Percentiles rank a stretch among this genome's conserved stretches.
Conservation (phyloP, 164 flowering plant species). For the Aristolochia californica region DNA sequence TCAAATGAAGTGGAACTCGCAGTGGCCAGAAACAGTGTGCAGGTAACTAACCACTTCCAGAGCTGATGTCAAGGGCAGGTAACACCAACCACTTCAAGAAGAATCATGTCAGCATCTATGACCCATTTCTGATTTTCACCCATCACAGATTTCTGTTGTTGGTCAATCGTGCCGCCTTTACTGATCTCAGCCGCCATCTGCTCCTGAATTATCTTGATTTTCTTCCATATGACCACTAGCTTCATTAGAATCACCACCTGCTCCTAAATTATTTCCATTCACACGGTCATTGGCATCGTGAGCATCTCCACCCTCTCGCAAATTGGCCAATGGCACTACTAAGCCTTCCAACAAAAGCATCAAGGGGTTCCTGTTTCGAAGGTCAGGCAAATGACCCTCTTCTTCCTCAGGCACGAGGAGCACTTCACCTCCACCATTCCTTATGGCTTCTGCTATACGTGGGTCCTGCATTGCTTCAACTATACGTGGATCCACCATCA, state of each 20-base stretch:
- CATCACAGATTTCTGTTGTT: no score
- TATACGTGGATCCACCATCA: slow-evolving; percentile 54
- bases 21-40: no score
- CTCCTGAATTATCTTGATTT: slow-evolving; percentile 3
- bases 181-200: no score
- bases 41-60: no score
- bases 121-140: no score
- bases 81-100: no score
- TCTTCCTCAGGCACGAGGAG: slow-evolving; percentile 1
- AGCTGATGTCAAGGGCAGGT: no score
- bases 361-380: slow-evolving; percentile 46
- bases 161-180: no score
- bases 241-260: background rate
- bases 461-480: slow-evolving; percentile 42
- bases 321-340: slow-evolving; percentile 65
- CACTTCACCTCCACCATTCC: slow-evolving; percentile 23
- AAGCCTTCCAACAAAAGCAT: slow-evolving; percentile 69
- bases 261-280: slow-evolving; percentile 4
- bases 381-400: slow-evolving; percentile 33
- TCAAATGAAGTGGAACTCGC: no score
- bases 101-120: no score
- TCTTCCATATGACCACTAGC: slow-evolving; percentile 13
- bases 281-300: slow-evolving; percentile 17
- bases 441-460: slow-evolving; percentile 32
- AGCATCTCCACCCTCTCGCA: slow-evolving; percentile 22